Evolutionary conservation across 2,329 filamentous ascomycete species (phyloP), one percentile per base, ranked within the genome.

Genomic region (Xylaria sp.): DNA sequence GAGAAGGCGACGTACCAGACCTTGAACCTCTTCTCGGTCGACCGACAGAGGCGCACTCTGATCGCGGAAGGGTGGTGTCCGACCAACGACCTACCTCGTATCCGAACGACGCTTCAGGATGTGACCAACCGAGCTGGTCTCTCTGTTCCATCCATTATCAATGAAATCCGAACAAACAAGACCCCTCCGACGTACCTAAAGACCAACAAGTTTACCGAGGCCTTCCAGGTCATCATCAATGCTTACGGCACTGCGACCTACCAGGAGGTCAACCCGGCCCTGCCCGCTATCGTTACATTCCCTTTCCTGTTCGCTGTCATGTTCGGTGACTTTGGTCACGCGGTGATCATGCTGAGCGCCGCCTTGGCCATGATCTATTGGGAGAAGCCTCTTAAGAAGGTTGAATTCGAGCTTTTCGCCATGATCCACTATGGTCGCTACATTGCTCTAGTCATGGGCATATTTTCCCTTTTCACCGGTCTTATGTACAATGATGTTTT

Each of bases 251-350:
- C 94, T 39, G 90, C 94, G 56, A 97, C 96, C 63, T 99, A 99
- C 75, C 90, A 90, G 64, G 94, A 99, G 76, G 90, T 97, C 72
- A 99, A 99, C 76, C 94, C 94, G 52, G 93, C 92, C 58, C 82
- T 99, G 19, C 93, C 93, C 37, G 94, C 96, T 47, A 92, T 97
- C 63, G 88, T 99, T 60, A 99, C 94, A 5, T 99, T 99, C 75
- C 94, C 95, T n/a, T 99, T 99, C 80, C 81, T 99, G 59, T 99
- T 99, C 71, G 94, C 94, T 45, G 94, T 99, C 84, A 99, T 99
- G 94, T 99, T 99, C 71, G 95, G 94, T 79, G 94, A 99, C 74
- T 88, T 96, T 54, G 95, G 94, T 47, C 94, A 99, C 69, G 94
- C 93, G 62, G 74, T 88, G 62, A 89, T 99, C 72, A 96, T 99